Conservation (phyloP, 192 early-diverging fungal species). For the Haplosporangium gracile region DNA sequence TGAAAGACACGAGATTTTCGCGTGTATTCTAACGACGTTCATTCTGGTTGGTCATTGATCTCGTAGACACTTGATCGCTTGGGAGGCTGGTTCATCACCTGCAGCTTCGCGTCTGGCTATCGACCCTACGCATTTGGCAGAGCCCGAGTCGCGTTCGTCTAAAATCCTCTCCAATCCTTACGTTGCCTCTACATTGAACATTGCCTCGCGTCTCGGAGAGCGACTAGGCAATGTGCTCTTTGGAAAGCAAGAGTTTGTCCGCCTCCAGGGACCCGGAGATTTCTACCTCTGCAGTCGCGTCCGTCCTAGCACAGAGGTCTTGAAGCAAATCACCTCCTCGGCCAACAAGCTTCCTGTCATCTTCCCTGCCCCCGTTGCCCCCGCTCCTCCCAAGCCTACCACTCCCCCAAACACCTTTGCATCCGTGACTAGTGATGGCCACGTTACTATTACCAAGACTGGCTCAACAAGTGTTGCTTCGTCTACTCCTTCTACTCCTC, state of each 20-base stretch:
- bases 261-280: constrained; percentile 72
- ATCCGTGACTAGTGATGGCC: constrained; percentile 48
- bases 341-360: constrained; percentile 41
- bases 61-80: constrained; percentile 64
- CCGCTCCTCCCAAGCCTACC: constrained; percentile 37
- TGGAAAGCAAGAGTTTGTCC: constrained; percentile 67
- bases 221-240: constrained; percentile 58
- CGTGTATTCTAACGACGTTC: not conserved
- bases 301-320: constrained; percentile 57
- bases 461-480: not conserved
- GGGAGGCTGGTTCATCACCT: constrained; percentile 67
- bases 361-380: constrained; percentile 51
- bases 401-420: constrained; percentile 54
- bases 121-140: constrained; percentile 37
- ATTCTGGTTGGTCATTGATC: not conserved
- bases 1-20: not conserved
- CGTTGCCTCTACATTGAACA: constrained; percentile 42
- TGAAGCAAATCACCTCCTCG: constrained; percentile 48
- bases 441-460: constrained; percentile 35
- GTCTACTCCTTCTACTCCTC: constrained; percentile 34
- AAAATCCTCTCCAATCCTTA: constrained; percentile 55
- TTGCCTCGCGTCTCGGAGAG: constrained; percentile 57
- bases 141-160: constrained; percentile 47
- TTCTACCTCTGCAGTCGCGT: constrained; percentile 72
- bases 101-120: constrained; percentile 55